Conservation (phyloP, 345 rosid species). For the Mangifera indica region DNA sequence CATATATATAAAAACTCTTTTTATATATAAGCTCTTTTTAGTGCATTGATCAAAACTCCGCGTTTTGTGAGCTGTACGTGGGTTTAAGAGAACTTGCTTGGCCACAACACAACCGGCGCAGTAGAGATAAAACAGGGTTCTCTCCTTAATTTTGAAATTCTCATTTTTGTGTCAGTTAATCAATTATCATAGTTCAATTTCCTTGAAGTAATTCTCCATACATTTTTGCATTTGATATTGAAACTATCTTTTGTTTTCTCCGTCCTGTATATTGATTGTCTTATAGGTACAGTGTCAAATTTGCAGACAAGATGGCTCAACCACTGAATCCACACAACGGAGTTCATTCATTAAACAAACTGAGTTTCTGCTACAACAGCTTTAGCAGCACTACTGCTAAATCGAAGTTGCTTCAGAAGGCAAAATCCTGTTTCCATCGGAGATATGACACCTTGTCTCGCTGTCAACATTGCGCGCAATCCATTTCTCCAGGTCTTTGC, state of each 20-base stretch:
- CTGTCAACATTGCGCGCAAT: slow-evolving; percentile 16
- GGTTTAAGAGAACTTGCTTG: too few relatives aligned
- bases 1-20: too few relatives aligned
- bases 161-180: too few relatives aligned
- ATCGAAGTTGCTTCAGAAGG: slow-evolving; percentile 23
- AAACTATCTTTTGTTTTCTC: neutral
- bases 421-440: slow-evolving; percentile 11
- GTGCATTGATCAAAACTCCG: too few relatives aligned
- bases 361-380: slow-evolving; percentile 7
- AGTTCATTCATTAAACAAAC: slow-evolving; percentile 17
- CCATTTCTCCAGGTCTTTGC: slow-evolving; percentile 32
- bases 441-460: slow-evolving; percentile 9
- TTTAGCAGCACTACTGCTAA: neutral
- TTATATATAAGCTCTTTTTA: too few relatives aligned
- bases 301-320: slow-evolving; percentile 32
- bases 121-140: too few relatives aligned
- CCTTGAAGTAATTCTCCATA: too few relatives aligned
- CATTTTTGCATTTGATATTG: too few relatives aligned
- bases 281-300: neutral
- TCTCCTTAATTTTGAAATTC: too few relatives aligned
- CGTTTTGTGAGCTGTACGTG: too few relatives aligned
- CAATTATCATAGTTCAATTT: too few relatives aligned
- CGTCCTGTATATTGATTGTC: neutral
- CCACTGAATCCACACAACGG: slow-evolving; percentile 21
- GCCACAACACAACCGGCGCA: too few relatives aligned